These are phyloP conservation scores for Globisporangium iwayamae DNA, from an alignment of 352 stramenopile species.

Conservation along the genomic window DNA sequence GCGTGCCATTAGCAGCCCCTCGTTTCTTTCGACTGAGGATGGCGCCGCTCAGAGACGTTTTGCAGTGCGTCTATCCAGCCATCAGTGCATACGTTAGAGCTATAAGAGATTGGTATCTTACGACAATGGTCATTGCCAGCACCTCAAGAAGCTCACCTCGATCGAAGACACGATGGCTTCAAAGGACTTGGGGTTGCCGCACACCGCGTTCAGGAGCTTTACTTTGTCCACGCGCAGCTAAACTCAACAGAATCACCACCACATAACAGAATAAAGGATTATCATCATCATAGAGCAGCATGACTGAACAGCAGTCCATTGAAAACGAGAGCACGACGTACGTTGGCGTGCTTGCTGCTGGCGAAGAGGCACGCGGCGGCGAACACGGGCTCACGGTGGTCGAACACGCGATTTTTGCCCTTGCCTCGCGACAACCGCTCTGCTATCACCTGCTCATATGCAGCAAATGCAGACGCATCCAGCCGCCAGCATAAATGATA, in stretches of 20 bases:
- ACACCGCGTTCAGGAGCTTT: constrained; percentile 56
- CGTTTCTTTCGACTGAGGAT: constrained; percentile 36
- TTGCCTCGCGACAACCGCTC: constrained; percentile 22
- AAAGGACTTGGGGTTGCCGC: constrained; percentile 55
- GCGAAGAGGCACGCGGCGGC: constrained; percentile 63
- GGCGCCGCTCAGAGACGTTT: constrained; percentile 37
- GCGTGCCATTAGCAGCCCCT: neutral
- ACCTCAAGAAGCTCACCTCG: constrained; percentile 26
- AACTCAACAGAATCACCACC: neutral
- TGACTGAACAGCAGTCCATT: neutral
- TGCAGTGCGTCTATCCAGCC: constrained; percentile 31
- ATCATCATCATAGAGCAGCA: constrained; percentile 1
- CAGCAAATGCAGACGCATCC: neutral
- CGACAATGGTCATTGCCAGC: neutral
- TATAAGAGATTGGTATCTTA: neutral
- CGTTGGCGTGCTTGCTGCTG: constrained; percentile 62
- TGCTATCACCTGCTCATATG: constrained; percentile 19
- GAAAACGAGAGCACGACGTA: constrained; percentile 4
- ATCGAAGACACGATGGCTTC: constrained; percentile 68
- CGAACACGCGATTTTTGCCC: constrained; percentile 26
- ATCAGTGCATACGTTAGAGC: constrained; percentile 1
- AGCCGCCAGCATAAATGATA: neutral
- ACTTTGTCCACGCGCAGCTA: constrained; percentile 58
- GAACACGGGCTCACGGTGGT: constrained; percentile 50
- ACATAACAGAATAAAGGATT: neutral